Conservation (phyloP, 78 protist species). For the Pigoraptor vietnamica region DNA sequence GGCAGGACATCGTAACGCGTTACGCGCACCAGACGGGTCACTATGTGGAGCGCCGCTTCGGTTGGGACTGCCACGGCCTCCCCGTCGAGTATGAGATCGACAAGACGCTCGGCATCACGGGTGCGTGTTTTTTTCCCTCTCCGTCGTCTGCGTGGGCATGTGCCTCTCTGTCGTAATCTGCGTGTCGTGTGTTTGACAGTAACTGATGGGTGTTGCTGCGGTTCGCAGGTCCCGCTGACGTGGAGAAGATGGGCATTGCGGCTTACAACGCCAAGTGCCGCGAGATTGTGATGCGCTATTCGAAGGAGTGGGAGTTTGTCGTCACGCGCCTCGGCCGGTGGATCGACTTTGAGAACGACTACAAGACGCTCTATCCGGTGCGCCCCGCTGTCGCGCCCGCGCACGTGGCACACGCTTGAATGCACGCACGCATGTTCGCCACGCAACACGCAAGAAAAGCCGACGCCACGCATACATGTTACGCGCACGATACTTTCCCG, state of each 20-base stretch:
- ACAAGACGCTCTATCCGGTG: constrained; percentile 97
- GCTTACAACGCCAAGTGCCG: constrained; percentile 94
- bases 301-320: constrained; percentile 85
- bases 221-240: constrained; percentile 71
- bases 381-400: background rate
- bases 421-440: no score
- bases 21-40: constrained; percentile 95
- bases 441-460: no score
- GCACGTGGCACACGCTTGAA: no score
- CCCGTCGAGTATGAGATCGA: constrained; percentile 99
- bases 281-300: constrained; percentile 89
- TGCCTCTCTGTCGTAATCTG: background rate
- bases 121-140: background rate
- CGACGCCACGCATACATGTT: constrained; percentile 3
- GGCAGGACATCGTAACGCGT: constrained; percentile 91
- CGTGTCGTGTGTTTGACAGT: background rate
- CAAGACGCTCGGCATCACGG: constrained; percentile 74
- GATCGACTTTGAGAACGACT: constrained; percentile 98
- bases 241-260: constrained; percentile 87
- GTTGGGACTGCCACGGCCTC: constrained; percentile 99
- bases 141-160: background rate
- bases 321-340: constrained; percentile 97
- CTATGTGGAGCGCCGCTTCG: constrained; percentile 94
- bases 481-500: no score
- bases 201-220: background rate